Conservation (phyloP, 257 asterid species). For the Voacanga thouarsii region DNA sequence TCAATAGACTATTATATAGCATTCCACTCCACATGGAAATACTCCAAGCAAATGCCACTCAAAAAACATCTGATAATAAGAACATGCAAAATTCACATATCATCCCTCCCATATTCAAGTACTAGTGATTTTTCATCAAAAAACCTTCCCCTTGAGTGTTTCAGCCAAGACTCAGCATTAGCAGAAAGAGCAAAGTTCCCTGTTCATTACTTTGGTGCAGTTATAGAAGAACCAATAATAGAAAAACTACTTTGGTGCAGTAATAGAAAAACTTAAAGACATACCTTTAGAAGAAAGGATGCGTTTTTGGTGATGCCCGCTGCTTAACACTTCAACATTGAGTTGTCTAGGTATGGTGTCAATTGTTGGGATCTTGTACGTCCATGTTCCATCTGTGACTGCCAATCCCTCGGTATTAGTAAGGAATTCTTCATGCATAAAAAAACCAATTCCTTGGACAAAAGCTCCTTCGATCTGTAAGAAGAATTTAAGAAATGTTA, state of each 20-base stretch:
- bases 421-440: slow-evolving; percentile 73
- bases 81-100: too few species aligned
- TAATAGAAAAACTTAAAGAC: background rate
- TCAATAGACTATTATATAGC: too few species aligned
- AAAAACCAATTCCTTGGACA: slow-evolving; percentile 77
- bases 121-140: background rate
- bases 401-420: slow-evolving; percentile 48
- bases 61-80: too few species aligned
- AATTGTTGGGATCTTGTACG: slow-evolving; percentile 68
- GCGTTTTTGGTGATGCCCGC: slow-evolving; percentile 57
- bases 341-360: slow-evolving; percentile 63
- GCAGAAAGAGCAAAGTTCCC: background rate
- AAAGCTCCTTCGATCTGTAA: slow-evolving; percentile 80
- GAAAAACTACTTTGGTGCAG: background rate
- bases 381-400: slow-evolving; percentile 64
- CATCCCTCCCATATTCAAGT: too few species aligned
- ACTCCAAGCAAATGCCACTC: too few species aligned
- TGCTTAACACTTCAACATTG: slow-evolving; percentile 57
- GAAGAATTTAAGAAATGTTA: background rate
- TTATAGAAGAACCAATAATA: background rate
- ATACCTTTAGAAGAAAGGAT: slow-evolving; percentile 77
- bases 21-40: too few species aligned
- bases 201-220: too few species aligned
- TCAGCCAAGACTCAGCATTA: background rate
- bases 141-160: background rate